A percentile compares a stretch with the other conserved stretches of the same genome.
Evolutionary conservation across 2,329 filamentous ascomycete genomes (phyloP).

Genomic region (Nemania sp.): DNA sequence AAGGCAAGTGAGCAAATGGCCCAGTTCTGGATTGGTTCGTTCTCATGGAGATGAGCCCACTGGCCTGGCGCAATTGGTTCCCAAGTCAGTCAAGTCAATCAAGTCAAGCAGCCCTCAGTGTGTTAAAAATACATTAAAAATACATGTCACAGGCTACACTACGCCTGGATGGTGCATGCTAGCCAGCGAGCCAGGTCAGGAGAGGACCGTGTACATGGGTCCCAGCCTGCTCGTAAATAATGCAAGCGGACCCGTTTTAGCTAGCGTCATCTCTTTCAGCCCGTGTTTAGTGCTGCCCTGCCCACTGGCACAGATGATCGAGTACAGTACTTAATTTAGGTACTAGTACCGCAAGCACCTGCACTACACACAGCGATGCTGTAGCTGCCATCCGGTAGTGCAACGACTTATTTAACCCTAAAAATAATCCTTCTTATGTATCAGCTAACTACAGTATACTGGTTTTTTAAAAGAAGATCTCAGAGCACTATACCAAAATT

Average conservation of each 20-base stretch:
- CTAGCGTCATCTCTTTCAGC: constrained; percentile 11
- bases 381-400: not conserved
- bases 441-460: too few species aligned
- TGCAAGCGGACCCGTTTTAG: not conserved
- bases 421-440: not conserved
- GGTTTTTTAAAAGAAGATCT: too few species aligned
- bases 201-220: constrained; percentile 2
- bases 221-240: constrained; percentile 1
- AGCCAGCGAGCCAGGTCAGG: not conserved
- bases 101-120: too few species aligned
- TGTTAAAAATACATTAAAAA: constrained; percentile 34
- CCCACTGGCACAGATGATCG: not conserved
- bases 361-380: too few species aligned
- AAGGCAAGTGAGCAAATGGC: constrained; percentile 32
- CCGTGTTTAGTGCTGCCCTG: constrained; percentile 4
- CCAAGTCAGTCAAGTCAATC: too few species aligned
- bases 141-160: constrained; percentile 30
- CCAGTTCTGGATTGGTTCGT: constrained; percentile 40
- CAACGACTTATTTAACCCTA: not conserved
- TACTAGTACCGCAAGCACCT: not conserved
- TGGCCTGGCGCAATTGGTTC: constrained; percentile 24
- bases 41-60: constrained; percentile 38
- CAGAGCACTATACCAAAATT: too few species aligned
- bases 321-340: not conserved
- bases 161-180: constrained; percentile 5